Conservation (phyloP, 148 eudicot genomes). For the Cornus florida region DNA sequence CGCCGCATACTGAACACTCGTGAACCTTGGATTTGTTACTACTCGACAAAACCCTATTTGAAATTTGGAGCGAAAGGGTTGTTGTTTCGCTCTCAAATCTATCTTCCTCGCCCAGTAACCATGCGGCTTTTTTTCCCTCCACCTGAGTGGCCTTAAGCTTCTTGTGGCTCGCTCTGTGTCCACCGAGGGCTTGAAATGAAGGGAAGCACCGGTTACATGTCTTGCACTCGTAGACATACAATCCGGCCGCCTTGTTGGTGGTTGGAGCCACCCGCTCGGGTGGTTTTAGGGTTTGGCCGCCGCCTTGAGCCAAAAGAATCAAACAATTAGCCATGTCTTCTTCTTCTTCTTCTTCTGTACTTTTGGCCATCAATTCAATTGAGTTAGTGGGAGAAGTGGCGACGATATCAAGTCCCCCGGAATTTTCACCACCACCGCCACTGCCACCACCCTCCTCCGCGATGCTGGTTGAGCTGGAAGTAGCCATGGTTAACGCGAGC, state of each 20-base stretch:
- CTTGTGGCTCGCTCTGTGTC: constrained; percentile 65
- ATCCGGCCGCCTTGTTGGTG: not conserved
- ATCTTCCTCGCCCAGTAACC: not conserved
- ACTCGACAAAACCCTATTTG: not conserved
- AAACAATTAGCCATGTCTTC: constrained; percentile 85
- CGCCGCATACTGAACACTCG: constrained; percentile 55
- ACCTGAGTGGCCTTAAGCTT: constrained; percentile 24
- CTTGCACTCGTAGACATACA: constrained; percentile 52
- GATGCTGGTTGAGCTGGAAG: constrained; percentile 31
- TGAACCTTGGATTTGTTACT: constrained; percentile 39
- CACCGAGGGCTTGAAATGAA: constrained; percentile 64
- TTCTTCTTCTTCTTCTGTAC: constrained; percentile 37
- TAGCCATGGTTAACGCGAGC: constrained; percentile 37
- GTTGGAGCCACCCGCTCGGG: not conserved
- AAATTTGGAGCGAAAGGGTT: constrained; percentile 40
- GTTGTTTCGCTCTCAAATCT: constrained; percentile 10
- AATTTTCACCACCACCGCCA: not conserved
- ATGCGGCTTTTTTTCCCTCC: not conserved
- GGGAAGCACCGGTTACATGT: constrained; percentile 48
- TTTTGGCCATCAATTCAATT: not conserved
- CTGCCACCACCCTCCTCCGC: constrained; percentile 1
- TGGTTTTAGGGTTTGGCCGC: constrained; percentile 13
- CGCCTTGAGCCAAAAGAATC: constrained; percentile 78
- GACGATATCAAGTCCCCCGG: constrained; percentile 6
- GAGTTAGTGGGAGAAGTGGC: constrained; percentile 13